Evolutionary conservation across 441 rosid species (phyloP), one percentile per base, ranked within the genome.

Genomic region (Brassica balearica): DNA sequence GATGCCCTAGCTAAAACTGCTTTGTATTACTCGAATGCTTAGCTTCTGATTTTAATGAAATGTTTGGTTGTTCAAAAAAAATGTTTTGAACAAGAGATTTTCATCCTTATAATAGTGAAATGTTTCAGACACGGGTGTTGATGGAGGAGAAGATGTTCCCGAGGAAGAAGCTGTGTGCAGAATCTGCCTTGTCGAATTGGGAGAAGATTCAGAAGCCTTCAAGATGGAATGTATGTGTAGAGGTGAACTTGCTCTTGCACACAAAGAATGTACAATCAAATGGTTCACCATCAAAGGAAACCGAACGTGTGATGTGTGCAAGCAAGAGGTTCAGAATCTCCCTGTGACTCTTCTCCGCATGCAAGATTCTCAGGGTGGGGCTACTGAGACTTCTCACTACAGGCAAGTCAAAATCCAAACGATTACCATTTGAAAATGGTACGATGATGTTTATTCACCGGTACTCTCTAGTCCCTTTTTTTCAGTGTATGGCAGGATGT

Each of bases 241-340:
- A 84, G 99, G 98, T 8, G 99, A 94, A 85, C 86, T 96, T 27
- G 97, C 97, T 59, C 85, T 96, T 65, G 97, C 97, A 12, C 99
- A 94, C 83, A 92, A 89, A 86, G 97, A 92, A 69, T 96, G 99
- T 85, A 91, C 97, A 29, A 84, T 94, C 63, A 96, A 96, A 89
- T 96, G 98, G 99, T 96, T 94, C 83, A 91, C 95, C 74, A 94
- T 96, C 76, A 96, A 94, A 87, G 99, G 99, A 38, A 96, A 91
- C 90, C 79, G 92, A 83, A 96, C 85, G 1, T 96, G 99, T 74
- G 99, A 96, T 71, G 97, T 96, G 76, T 96, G 99, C 86, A 92
- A 88, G 82, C 96, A 96, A 86, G 96, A 94, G 59, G 99, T 96
- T 60, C 83, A 71, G 76, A 96, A 96, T 83, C 91, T 96, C 61